These are phyloP conservation scores for Dillenia suffruticosa DNA, from an alignment of 164 flowering plant genomes.

Conservation along the genomic window DNA sequence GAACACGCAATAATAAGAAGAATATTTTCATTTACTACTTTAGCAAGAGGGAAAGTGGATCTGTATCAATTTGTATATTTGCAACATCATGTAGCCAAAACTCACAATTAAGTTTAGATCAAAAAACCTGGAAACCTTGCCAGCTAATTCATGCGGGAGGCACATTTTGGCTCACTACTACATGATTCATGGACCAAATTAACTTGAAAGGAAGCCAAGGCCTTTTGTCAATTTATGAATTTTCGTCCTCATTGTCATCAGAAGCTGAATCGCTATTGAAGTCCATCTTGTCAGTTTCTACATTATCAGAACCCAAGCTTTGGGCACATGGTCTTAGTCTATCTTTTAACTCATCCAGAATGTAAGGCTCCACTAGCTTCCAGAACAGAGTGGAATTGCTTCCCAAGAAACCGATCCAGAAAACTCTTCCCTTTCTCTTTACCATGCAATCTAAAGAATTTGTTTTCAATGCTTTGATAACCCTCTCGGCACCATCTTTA, in stretches of 20 bases:
- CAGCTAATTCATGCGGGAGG: too few species aligned
- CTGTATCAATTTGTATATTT: too few species aligned
- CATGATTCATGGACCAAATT: too few species aligned
- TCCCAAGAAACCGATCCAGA: slow-evolving; percentile 84
- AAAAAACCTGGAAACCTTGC: too few species aligned
- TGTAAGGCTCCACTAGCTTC: slow-evolving; percentile 71
- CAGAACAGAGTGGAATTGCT: slow-evolving; percentile 61
- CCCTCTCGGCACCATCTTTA: slow-evolving; percentile 50
- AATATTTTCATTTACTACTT: too few species aligned
- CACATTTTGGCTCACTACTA: too few species aligned
- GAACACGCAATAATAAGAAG: too few species aligned
- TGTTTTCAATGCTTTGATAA: slow-evolving; percentile 51
- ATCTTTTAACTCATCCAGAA: slow-evolving; percentile 52
- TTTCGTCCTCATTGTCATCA: slow-evolving; percentile 24
- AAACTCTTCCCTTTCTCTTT: slow-evolving; percentile 63
- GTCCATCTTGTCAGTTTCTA: slow-evolving; percentile 22
- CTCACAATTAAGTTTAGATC: too few species aligned
- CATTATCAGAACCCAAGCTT: slow-evolving; percentile 7
- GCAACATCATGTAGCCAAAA: too few species aligned
- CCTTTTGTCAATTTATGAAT: background rate
- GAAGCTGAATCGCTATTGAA: slow-evolving; percentile 42
- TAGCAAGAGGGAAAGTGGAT: too few species aligned
- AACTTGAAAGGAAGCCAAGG: too few species aligned
- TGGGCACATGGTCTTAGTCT: slow-evolving; percentile 25
- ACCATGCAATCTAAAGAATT: slow-evolving; percentile 69